Percentiles rank a stretch among this genome's conserved stretches.
These are phyloP conservation scores for Talaromyces marneffei DNA, from an alignment of 2,329 filamentous ascomycete species.

Conservation along the genomic window DNA sequence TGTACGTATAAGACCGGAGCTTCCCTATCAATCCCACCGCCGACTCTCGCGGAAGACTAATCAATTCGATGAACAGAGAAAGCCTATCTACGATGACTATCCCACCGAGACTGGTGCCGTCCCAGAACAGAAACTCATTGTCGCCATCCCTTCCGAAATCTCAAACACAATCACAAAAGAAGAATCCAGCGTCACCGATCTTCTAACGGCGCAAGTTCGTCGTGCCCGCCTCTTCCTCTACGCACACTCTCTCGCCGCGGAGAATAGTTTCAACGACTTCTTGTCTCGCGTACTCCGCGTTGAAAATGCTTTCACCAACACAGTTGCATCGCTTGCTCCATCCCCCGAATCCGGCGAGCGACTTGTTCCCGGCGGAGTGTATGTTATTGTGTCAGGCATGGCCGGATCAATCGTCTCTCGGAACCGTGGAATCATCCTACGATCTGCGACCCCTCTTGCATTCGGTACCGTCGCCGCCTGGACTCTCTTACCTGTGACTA, in stretches of 20 bases:
- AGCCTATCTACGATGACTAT: constrained; percentile 42
- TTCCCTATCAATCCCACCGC: not conserved
- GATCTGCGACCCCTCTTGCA: constrained; percentile 68
- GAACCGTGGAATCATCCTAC: constrained; percentile 78
- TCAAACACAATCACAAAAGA: constrained; percentile 19
- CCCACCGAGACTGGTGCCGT: constrained; percentile 26
- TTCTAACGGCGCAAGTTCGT: constrained; percentile 76
- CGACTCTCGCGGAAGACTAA: not conserved
- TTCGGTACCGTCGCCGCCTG: constrained; percentile 80
- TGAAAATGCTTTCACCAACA: constrained; percentile 84
- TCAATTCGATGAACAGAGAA: constrained; percentile 27
- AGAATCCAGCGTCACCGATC: constrained; percentile 76
- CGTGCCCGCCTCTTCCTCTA: constrained; percentile 75
- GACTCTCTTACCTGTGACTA: constrained; percentile 80
- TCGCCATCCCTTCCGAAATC: constrained; percentile 13
- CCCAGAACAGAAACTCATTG: constrained; percentile 20
- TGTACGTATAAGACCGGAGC: constrained; percentile 22
- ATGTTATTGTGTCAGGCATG: constrained; percentile 92
- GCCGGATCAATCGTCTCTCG: constrained; percentile 85
- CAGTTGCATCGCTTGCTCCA: constrained; percentile 81
- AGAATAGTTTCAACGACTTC: constrained; percentile 75
- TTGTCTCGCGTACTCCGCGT: constrained; percentile 76
- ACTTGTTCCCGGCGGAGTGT: constrained; percentile 82
- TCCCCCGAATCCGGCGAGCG: constrained; percentile 78
- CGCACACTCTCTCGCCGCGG: constrained; percentile 64